A percentile compares a stretch with the other conserved stretches of the same genome.
These are phyloP conservation scores for Echium plantagineum DNA, from an alignment of 257 asterid genomes.

Conservation along the genomic window DNA sequence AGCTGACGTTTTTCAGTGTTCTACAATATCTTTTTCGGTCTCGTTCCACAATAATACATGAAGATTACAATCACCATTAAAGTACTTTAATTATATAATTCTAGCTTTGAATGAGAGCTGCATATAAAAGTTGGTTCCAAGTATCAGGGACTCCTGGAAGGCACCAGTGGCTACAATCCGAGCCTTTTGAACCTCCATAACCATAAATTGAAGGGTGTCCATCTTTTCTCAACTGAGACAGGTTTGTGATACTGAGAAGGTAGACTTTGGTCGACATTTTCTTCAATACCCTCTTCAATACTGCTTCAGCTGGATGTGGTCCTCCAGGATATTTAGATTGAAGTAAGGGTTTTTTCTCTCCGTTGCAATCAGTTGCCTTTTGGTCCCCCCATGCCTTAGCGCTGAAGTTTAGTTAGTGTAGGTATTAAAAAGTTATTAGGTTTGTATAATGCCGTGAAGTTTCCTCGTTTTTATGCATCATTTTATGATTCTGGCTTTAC, in stretches of 20 bases:
- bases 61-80: not conserved
- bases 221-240: slow-evolving; percentile 25
- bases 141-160: slow-evolving; percentile 33
- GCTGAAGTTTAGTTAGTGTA: slow-evolving; percentile 5
- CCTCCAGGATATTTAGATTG: slow-evolving; percentile 20
- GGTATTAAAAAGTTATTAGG: no score
- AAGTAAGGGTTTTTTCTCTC: slow-evolving; percentile 15
- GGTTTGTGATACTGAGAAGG: slow-evolving; percentile 18
- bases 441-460: no score
- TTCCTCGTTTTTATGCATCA: no score
- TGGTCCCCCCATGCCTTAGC: slow-evolving; percentile 16
- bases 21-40: no score
- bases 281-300: slow-evolving; percentile 12
- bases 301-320: slow-evolving; percentile 8
- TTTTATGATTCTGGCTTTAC: no score
- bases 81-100: not conserved
- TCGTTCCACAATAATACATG: no score
- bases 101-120: slow-evolving; percentile 5
- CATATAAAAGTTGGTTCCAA: slow-evolving; percentile 26
- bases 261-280: slow-evolving; percentile 13
- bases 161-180: slow-evolving; percentile 37
- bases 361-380: slow-evolving; percentile 14
- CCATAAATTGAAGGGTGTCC: slow-evolving; percentile 28
- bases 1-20: no score
- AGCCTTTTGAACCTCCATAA: slow-evolving; percentile 2